Percentiles rank a stretch among this genome's conserved stretches.
Evolutionary conservation across 2,329 filamentous ascomycete genomes (phyloP).

Genomic region (Clarireedia paspali): DNA sequence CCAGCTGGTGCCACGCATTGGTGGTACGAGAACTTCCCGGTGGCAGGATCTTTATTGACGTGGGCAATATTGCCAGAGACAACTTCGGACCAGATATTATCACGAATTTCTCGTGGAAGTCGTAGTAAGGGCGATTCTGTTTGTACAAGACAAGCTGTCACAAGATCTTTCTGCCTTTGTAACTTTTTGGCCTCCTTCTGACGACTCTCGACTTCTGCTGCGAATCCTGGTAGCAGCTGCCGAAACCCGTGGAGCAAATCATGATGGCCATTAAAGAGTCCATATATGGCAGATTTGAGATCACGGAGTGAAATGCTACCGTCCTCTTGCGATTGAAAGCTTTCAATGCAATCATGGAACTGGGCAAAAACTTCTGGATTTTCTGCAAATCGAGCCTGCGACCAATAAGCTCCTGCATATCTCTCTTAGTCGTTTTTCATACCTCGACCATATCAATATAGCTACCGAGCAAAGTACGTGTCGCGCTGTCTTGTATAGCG

Average conservation of each 20-base stretch:
- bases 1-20: background rate
- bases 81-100: constrained; percentile 15
- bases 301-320: background rate
- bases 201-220: background rate
- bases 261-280: background rate
- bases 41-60: constrained; percentile 1
- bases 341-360: background rate
- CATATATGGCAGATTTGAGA: background rate
- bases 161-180: background rate
- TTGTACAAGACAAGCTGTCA: constrained; percentile 2
- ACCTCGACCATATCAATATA: background rate
- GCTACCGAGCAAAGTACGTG: background rate
- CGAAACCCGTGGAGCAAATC: background rate
- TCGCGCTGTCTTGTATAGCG: too few relatives aligned
- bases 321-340: background rate
- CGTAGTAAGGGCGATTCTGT: constrained; percentile 3
- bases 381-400: background rate
- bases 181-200: background rate
- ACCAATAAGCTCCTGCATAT: background rate
- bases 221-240: background rate
- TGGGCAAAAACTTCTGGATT: background rate
- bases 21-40: background rate
- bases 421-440: background rate
- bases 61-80: constrained; percentile 12
- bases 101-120: constrained; percentile 13